Evolutionary conservation across 2,329 filamentous ascomycete genomes (phyloP).

Genomic region (Grosmannia serpens): DNA sequence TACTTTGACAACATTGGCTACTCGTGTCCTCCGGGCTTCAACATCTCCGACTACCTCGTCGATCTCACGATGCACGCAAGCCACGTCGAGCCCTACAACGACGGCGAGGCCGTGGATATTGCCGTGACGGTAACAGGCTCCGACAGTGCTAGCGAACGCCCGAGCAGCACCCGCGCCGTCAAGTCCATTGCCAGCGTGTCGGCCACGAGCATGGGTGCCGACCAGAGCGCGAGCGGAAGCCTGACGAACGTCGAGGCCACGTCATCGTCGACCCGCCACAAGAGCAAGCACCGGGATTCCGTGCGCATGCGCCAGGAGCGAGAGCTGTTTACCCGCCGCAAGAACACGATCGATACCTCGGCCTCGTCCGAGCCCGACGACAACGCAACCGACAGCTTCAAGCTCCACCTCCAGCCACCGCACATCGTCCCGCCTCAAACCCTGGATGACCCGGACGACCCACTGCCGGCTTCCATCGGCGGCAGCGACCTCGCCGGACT

Average conservation of each 20-base stretch:
- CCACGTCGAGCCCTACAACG: constrained; percentile 37
- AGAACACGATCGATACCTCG: constrained; percentile 50
- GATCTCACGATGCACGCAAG: constrained; percentile 96
- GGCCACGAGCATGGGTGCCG: constrained; percentile 55
- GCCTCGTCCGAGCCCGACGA: constrained; percentile 47
- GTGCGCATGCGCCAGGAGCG: constrained; percentile 78
- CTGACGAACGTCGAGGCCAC: constrained; percentile 37
- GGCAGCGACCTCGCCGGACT: constrained; percentile 75
- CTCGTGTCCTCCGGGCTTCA: constrained; percentile 89
- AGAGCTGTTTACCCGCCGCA: constrained; percentile 79
- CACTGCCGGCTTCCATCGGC: constrained; percentile 46
- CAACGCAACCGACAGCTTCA: constrained; percentile 38
- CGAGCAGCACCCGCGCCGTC: constrained; percentile 76
- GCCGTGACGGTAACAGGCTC: constrained; percentile 19
- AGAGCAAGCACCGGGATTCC: constrained; percentile 63
- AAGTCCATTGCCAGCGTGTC: constrained; percentile 85
- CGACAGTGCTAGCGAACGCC: constrained; percentile 58
- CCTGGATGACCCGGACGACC: constrained; percentile 57
- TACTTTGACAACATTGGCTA: constrained; percentile 94
- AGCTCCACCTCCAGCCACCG: constrained; percentile 34
- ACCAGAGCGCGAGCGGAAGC: constrained; percentile 38
- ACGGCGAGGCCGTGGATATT: constrained; percentile 12
- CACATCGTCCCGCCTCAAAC: constrained; percentile 41
- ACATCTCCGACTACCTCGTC: constrained; percentile 95
- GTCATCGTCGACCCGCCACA: constrained; percentile 43